These are phyloP conservation scores for Cyathus striatus DNA, from an alignment of 768 basidiomycete genomes.

Conservation along the genomic window DNA sequence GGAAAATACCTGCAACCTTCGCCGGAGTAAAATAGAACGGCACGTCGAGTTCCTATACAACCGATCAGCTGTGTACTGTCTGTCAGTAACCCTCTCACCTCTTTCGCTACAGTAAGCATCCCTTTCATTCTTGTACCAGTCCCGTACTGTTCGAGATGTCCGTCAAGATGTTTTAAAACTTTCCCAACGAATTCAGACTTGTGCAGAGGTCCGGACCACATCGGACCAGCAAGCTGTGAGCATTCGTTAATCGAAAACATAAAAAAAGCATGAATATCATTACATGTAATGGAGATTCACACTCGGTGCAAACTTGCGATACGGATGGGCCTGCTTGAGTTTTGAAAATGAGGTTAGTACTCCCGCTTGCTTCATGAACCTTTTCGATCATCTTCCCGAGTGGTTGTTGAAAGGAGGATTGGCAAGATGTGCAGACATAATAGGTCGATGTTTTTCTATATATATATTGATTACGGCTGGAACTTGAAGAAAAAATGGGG, in stretches of 20 bases:
- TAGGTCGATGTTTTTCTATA: constrained; percentile 80
- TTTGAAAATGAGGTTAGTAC: constrained; percentile 65
- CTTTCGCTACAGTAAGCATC: constrained; percentile 87
- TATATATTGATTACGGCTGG: too few relatives aligned
- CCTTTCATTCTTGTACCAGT: constrained; percentile 87
- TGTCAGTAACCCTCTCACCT: constrained; percentile 42
- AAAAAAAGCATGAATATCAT: too few relatives aligned
- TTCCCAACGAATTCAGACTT: constrained; percentile 66
- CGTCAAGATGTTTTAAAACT: constrained; percentile 69
- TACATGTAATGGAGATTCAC: constrained; percentile 73
- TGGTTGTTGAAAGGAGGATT: constrained; percentile 78
- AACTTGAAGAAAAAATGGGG: not conserved
- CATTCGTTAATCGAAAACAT: not conserved
- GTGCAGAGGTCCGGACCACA: constrained; percentile 94
- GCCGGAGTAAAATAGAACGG: constrained; percentile 90
- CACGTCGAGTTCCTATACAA: constrained; percentile 59
- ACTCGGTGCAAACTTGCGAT: constrained; percentile 72
- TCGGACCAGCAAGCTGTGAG: constrained; percentile 81
- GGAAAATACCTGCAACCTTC: constrained; percentile 76
- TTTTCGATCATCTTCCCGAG: constrained; percentile 72
- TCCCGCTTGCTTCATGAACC: constrained; percentile 47
- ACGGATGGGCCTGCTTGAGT: constrained; percentile 66
- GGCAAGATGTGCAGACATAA: constrained; percentile 82
- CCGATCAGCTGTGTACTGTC: not conserved
- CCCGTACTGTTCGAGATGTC: constrained; percentile 60